Evolutionary conservation across 2,329 filamentous ascomycete genomes (phyloP).

Genomic region (Diaporthe citriasiana): DNA sequence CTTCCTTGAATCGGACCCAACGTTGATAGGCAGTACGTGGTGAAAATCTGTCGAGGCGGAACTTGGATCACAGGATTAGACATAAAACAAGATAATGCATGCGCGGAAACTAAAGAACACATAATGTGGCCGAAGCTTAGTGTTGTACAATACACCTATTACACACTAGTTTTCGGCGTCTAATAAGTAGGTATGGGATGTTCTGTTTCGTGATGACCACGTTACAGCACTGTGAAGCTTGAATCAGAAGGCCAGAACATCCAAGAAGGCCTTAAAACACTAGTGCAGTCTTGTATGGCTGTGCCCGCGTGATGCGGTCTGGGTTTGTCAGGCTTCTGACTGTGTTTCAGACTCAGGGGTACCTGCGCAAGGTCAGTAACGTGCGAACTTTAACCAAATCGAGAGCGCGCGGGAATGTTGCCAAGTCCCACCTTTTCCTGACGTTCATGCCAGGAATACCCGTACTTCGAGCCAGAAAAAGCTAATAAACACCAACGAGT

Average conservation of each 20-base stretch:
- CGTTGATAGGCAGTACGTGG: slow-evolving; percentile 1
- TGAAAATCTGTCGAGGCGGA: not conserved
- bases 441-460: not conserved
- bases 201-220: too few species aligned
- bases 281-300: not conserved
- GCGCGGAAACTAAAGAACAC: too few species aligned
- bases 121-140: too few species aligned
- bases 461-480: not conserved
- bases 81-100: too few species aligned
- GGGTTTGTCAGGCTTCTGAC: not conserved
- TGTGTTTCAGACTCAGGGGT: not conserved
- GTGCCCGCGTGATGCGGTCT: not conserved
- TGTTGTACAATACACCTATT: too few species aligned
- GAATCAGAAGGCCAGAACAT: not conserved
- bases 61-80: too few species aligned
- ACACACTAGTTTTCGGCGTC: too few species aligned
- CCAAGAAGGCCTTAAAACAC: not conserved
- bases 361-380: not conserved
- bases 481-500: not conserved
- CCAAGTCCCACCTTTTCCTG: not conserved
- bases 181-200: too few species aligned
- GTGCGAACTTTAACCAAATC: not conserved
- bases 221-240: not conserved
- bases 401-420: not conserved
- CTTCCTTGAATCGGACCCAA: slow-evolving; percentile 9